Evolutionary conservation across 768 basidiomycete genomes (phyloP), one percentile per base, ranked within the genome.

Genomic region (Boletus reticuloceps): DNA sequence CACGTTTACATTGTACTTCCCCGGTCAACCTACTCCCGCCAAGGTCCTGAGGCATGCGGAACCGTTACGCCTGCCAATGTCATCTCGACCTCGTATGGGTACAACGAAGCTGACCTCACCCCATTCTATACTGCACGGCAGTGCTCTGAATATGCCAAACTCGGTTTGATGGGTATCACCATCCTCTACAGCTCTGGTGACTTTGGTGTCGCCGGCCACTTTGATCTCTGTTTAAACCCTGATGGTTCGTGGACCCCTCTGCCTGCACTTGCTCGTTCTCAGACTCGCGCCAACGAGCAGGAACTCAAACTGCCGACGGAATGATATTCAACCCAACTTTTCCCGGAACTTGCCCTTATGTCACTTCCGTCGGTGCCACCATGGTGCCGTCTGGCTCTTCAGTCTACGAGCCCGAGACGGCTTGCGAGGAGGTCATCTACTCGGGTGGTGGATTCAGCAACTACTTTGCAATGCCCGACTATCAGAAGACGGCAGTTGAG

Each of bases 251-350:
- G 11, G 20, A 41, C 25, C 27, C n/a, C 12, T 10, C 17, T 32
- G n/a, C 7, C 10, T 41, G n/a, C 9, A 6, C 31, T 0, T 44
- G 22, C 14, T 12, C 53, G 14, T 27, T 20, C 55, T 53, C 27
- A 42, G 44, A 34, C 16, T 40, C 11, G 12, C 11, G 5, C 49
- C 20, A 22, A n/a, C 51, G 29, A 3, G 17, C 17, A 39, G 38
- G 38, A 17, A 39, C 38, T 9, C 16, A 17, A 29, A 38, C 77
- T 2, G 72, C 78, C 38, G 72, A 75, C 52, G 83, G 82, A 22
- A 76, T 32, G 6, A 47, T 58, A 11, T 85, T 86, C 76, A 81
- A 81, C 51, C 84, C 85, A 9, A 62, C 66, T 6, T 82, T 77
- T 74, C 81, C 78, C 10, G 70, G 58, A 5, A 74, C 77, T 0